Evolutionary conservation across 2,329 filamentous ascomycete genomes (phyloP), one percentile per base, ranked within the genome.

Genomic region (Microdochium bolleyi): DNA sequence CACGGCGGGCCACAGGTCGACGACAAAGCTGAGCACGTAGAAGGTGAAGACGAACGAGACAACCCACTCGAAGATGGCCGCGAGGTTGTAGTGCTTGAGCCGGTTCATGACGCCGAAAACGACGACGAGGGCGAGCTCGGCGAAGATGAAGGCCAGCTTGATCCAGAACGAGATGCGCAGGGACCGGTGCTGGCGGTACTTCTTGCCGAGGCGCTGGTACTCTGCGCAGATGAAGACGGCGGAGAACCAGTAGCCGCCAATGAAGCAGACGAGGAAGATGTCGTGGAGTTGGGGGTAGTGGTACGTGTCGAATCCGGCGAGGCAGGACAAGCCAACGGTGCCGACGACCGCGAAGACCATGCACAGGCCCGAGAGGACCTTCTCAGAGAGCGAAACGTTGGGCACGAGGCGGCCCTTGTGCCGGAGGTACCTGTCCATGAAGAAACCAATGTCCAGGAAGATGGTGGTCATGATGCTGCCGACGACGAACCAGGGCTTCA

Each of bases 181-280:
- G 58, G 94, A 73, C 52, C 77, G 80, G 69, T 92, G 82, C 55
- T 91, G 73, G 57, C 86, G 86, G 73, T 92, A 89, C 66, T 87
- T 85, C 51, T 87, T 83, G 24, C 91, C 90, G 1, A 97, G 78
- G 2, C 89, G 84, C 63, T 94, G 87, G 68, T 95, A 96, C 68
- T 96, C 91, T 73, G 83, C 84, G 74, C 92, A 96, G 58, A 92
- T 87, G 69, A 92, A 92, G 60, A 96, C 79, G 53, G 92, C 92
- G 3, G 85, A 89, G 52, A 96, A 65, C 52, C 96, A 74, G 67
- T 95, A 97, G 32, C 90, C 94, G 14, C 70, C 83, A 66, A 96
- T 89, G 68, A 99, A 99, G 51, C 96, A 70, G 1, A 81, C 70
- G 34, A 99, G 72, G 70, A 95, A 95, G 2, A 83, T 74, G 62